Conservation (phyloP, 1,284 basidiomycete species). For the Rhodotorula glutinis region DNA sequence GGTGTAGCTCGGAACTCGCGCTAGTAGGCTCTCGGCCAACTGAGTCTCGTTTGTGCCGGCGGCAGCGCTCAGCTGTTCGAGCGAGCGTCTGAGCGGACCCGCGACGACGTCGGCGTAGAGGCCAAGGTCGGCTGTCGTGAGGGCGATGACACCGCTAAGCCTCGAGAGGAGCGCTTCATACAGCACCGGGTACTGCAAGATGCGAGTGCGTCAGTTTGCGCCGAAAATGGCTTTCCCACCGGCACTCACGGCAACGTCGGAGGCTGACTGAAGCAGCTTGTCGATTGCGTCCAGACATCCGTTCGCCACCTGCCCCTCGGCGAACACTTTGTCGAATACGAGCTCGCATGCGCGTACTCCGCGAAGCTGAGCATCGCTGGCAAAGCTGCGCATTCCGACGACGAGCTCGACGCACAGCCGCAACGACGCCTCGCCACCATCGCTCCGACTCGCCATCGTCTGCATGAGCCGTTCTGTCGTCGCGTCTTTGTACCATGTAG, state of each 20-base stretch:
- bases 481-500: no score
- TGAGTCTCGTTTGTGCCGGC: no score
- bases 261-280: constrained; percentile 11
- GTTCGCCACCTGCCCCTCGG: no score
- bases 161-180: constrained; percentile 10
- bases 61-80: not conserved
- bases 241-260: constrained; percentile 8
- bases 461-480: not conserved
- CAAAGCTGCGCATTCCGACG: not conserved
- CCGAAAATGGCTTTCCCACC: no score
- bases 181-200: constrained; percentile 1
- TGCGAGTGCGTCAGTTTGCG: no score
- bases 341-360: not conserved
- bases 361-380: not conserved
- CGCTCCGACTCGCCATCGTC: not conserved
- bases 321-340: not conserved
- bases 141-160: not conserved
- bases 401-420: constrained; percentile 15
- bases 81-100: constrained; percentile 14
- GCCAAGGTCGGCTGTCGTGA: not conserved
- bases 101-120: constrained; percentile 9
- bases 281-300: constrained; percentile 3
- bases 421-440: not conserved
- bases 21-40: no score
- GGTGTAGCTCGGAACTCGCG: no score